Evolutionary conservation across 306 rosid species (phyloP), one percentile per base, ranked within the genome.

Genomic region (Quercus berberidifolia): DNA sequence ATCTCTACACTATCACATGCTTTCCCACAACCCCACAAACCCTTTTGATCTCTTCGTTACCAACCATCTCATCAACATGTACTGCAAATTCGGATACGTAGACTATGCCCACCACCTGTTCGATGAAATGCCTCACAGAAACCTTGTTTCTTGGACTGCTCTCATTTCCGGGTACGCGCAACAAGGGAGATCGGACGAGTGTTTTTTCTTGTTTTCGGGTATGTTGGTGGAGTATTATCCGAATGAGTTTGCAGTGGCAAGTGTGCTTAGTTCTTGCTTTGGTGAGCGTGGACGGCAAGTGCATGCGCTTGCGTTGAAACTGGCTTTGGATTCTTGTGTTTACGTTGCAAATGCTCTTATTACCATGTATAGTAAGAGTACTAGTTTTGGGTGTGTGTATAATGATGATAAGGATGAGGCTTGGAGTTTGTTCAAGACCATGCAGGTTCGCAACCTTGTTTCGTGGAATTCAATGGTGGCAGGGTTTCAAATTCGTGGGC

Each of bases 381-480:
- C 77, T 83, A 76, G 69, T 58, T 72, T 28, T 6, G 13, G 15
- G 74, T 82, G 84, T 35, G 76, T 68, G 64, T 84, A 33, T 81
- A 79, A 80, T 79, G 74, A 60, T 59, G 30, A 83, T 31, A 56
- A 20, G 55, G 89, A 87, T 57, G 92, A 87, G 35, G 93, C 92
- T 0, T 89, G 93, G 98, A 81, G 67, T 21, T 20, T 94, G 78
- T 94, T 94, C 80, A 70, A 84, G 82, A 78, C 83, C 77, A 90
- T 89, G 85, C 87, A 89, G 75, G 76, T 76, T 64, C 82, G 87
- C 43, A 92, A 87, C 86, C 84, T 87, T 73, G 65, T 91, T 78
- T 83, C 98, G 49, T 94, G 98, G 98, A 94, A 94, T 79, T 89
- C 98, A 5, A 88, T 92, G 90, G 85, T 94, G 85, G 87, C 98